Evolutionary conservation across 1,284 basidiomycete species (phyloP).

Genomic region (Porogramme epimiltina): DNA sequence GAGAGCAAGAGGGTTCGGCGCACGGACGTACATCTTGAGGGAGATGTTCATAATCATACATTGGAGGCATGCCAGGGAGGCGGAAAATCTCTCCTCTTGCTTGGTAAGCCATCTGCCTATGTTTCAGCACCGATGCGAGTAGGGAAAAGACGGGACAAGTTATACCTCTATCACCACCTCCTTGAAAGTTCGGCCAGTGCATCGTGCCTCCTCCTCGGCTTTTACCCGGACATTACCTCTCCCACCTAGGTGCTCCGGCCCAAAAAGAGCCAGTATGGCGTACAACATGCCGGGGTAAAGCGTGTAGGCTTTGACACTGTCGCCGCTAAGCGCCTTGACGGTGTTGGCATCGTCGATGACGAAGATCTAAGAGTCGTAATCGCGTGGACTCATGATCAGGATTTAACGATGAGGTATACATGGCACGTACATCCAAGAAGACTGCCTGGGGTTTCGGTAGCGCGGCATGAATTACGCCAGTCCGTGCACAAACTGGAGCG

Average conservation of each 20-base stretch:
- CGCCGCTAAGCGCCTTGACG: background rate
- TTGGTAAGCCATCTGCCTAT: conserved; percentile 9
- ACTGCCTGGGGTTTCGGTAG: conserved; percentile 7
- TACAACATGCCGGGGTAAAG: conserved; percentile 14
- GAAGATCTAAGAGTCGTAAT: conserved; percentile 12
- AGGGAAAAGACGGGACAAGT: too few species aligned
- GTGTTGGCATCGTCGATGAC: conserved; percentile 6
- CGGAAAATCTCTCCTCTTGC: conserved; percentile 8
- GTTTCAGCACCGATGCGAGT: background rate
- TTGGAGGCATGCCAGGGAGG: conserved; percentile 22
- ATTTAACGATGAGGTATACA: background rate
- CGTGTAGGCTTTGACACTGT: conserved; percentile 15
- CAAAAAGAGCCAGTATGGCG: conserved; percentile 14
- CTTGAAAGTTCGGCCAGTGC: conserved; percentile 6
- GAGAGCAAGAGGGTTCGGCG: background rate
- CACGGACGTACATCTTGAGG: conserved; percentile 21
- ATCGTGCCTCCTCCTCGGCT: conserved; percentile 9
- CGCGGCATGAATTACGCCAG: background rate
- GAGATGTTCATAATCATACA: conserved; percentile 24
- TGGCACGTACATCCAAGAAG: conserved; percentile 9
- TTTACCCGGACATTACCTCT: conserved; percentile 17
- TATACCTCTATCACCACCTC: conserved; percentile 17
- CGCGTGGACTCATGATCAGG: background rate
- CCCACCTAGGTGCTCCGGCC: conserved; percentile 16
- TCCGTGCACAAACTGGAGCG: conserved; percentile 5